Evolutionary conservation across 164 flowering plant species (phyloP), one percentile per base, ranked within the genome.

Genomic region (Umbellularia californica): DNA sequence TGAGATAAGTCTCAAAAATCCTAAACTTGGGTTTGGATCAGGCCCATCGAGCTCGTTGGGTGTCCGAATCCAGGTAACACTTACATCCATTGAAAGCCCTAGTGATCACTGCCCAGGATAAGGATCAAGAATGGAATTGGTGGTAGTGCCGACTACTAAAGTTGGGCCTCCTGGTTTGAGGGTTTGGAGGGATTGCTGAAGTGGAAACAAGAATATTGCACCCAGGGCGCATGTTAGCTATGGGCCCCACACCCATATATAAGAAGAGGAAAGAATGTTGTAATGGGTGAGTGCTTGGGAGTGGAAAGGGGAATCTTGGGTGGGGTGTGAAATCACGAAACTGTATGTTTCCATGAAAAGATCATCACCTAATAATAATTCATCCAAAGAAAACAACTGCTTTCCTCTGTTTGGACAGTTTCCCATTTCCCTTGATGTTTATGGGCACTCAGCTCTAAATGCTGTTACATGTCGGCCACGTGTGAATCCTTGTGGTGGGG

Each of bases 221-320:
- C 67, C 28, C 14, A 64, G 22, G 67, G 67, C 67, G 67, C 67
- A 64, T 25, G 67, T 64, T 64, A 24, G 67, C 24, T 60, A n/a
- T 60, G n/a, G 23, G n/a, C 23, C 15, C 28, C 25, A 64, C 67
- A 25, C 24, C 67, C 13, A 11, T 14, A 13, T 64, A 64, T 64
- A 22, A 22, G 22, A 23, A 13, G 24, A 1, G 1, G 11, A 23
- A 25, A 5, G 28, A 24, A 25, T 22, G 67, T 23, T 25, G 22
- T 2, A 23, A n/a, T 10, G 25, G 67, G 33, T 64, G 67, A 2
- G 28, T 13, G 67, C 5, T 23, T 23, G 28, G 25, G 25, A 23
- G 67, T 64, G 67, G 67, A 64, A 64, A 64, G 22, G 67, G 33
- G 67, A 64, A 64, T 64, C 28, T 64, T 23, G 67, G 33, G 60